Evolutionary conservation across 75 land plant genomes (phyloP).

Genomic region (Pinus taeda): DNA sequence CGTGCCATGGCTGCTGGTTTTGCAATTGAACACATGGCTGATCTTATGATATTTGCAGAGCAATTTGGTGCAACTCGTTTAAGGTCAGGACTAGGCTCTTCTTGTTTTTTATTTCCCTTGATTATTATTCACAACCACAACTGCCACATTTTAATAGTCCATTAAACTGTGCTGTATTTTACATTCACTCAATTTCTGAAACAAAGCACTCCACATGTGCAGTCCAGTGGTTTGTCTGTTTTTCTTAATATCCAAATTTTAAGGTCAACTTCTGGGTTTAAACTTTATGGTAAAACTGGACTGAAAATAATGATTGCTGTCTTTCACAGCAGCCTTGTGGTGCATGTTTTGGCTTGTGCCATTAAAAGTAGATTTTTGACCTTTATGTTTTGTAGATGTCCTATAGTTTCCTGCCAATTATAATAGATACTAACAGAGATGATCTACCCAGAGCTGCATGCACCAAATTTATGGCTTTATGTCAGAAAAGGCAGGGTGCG

Average conservation of each 20-base stretch:
- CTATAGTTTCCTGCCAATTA: neutral
- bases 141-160: neutral
- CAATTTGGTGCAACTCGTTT: constrained; percentile 36
- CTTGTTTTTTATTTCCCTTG: neutral
- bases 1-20: constrained; percentile 47
- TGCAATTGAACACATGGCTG: constrained; percentile 23
- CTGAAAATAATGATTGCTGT: neutral
- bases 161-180: neutral
- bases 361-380: constrained; percentile 1
- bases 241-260: neutral
- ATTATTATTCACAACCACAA: neutral
- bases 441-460: constrained; percentile 1
- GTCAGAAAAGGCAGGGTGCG: neutral
- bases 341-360: neutral
- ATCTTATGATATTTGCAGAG: constrained; percentile 43
- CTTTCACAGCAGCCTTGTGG: neutral
- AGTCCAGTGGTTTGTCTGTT: neutral
- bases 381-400: neutral
- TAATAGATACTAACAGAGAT: neutral
- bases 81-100: neutral
- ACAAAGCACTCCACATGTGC: neutral
- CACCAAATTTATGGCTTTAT: neutral
- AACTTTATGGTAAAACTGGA: neutral
- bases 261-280: neutral
- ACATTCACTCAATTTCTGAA: neutral